Percentiles rank a stretch among this genome's conserved stretches.
These are phyloP conservation scores for Lathyrus aphaca DNA, from an alignment of 306 rosid species.

Conservation along the genomic window DNA sequence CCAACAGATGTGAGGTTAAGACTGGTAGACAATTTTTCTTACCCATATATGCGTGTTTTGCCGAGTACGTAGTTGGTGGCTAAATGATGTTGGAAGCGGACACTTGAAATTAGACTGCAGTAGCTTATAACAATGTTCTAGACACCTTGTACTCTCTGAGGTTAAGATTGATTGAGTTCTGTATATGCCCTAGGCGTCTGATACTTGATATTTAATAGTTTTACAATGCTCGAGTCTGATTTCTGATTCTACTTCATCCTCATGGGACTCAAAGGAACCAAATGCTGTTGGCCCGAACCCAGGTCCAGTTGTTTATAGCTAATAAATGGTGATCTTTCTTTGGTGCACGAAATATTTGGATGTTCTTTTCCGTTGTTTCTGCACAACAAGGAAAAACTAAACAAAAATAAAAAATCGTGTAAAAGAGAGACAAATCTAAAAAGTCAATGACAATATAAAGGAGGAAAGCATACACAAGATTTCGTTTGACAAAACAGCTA, in stretches of 20 bases:
- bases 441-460: conserved; percentile 8
- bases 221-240: conserved; percentile 19
- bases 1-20: conserved; percentile 86
- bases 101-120: conserved; percentile 48
- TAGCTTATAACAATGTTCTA: conserved; percentile 45
- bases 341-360: neutral
- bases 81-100: conserved; percentile 52
- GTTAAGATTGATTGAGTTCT: conserved; percentile 48
- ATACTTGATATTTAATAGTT: conserved; percentile 6
- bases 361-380: conserved; percentile 21
- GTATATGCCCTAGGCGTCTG: neutral
- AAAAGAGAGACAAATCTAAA: conserved; percentile 10
- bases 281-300: neutral
- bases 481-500: conserved; percentile 2
- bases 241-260: conserved; percentile 10
- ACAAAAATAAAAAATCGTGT: neutral
- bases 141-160: conserved; percentile 48
- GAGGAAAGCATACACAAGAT: neutral
- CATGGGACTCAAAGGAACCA: neutral
- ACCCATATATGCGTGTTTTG: conserved; percentile 18
- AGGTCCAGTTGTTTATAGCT: conserved; percentile 7
- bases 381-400: neutral
- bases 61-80: conserved; percentile 6
- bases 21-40: conserved; percentile 61
- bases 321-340: neutral